Conservation (phyloP, 768 basidiomycete genomes). For the Boletus subparvulus region DNA sequence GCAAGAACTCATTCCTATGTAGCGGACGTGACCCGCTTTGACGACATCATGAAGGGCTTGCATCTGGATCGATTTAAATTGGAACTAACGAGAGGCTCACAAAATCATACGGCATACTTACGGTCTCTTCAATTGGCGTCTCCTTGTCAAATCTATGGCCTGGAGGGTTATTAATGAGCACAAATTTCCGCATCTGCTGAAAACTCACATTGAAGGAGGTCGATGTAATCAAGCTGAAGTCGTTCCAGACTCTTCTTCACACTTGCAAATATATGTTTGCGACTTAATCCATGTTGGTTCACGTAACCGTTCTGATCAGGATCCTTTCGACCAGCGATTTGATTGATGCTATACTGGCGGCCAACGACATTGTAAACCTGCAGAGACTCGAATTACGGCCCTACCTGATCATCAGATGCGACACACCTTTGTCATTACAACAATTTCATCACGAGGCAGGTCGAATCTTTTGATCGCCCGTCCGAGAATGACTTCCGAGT, state of each 20-base stretch:
- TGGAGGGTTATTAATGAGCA: conserved; percentile 6
- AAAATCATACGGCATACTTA: conserved; percentile 6
- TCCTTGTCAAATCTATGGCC: conserved; percentile 50
- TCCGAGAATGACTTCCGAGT: conserved; percentile 65
- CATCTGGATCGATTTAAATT: conserved; percentile 30
- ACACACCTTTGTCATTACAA: conserved; percentile 71
- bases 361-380: conserved; percentile 45
- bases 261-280: conserved; percentile 62
- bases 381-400: not conserved
- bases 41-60: conserved; percentile 53
- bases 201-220: conserved; percentile 50
- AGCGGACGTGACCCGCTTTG: conserved; percentile 47
- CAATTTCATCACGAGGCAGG: conserved; percentile 72
- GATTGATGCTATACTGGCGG: conserved; percentile 14
- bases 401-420: not conserved
- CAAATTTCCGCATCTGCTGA: not conserved
- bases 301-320: conserved; percentile 44
- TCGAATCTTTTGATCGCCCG: conserved; percentile 67
- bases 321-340: conserved; percentile 17
- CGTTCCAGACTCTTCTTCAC: conserved; percentile 44
- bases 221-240: conserved; percentile 53
- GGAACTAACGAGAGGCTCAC: not conserved
- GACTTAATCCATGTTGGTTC: conserved; percentile 46
- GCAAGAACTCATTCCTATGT: conserved; percentile 46
- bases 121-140: conserved; percentile 50